Evolutionary conservation across 139 green algal genomes (phyloP).

Genomic region (Raphidocelis subcapitata): DNA sequence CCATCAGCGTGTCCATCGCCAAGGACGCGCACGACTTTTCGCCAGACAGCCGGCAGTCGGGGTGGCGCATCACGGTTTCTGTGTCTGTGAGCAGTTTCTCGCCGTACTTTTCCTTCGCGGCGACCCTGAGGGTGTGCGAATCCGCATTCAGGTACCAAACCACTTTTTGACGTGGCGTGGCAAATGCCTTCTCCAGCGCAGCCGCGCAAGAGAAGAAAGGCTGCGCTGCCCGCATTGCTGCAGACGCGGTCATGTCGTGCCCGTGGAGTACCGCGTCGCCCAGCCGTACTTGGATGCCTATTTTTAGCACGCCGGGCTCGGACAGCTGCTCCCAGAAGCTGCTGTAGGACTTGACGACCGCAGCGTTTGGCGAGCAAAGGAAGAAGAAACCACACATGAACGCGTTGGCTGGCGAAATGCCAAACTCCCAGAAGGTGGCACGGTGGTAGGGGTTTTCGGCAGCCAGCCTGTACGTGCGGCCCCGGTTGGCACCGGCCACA

Average conservation of each 20-base stretch:
- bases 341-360: neutral
- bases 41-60: neutral
- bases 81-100: slow-evolving; percentile 12
- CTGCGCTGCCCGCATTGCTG: neutral
- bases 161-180: slow-evolving; percentile 1
- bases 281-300: slow-evolving; percentile 21
- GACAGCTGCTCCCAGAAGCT: slow-evolving; percentile 6
- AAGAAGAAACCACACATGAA: slow-evolving; percentile 37
- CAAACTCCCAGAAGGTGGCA: slow-evolving; percentile 1
- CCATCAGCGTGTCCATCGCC: slow-evolving; percentile 1
- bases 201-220: slow-evolving; percentile 12
- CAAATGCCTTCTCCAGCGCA: neutral
- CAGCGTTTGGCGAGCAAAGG: slow-evolving; percentile 7
- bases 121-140: neutral
- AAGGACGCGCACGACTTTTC: neutral
- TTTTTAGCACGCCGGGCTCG: neutral
- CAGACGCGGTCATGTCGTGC: neutral
- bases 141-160: slow-evolving; percentile 24
- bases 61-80: neutral
- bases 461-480: neutral
- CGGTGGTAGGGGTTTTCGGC: slow-evolving; percentile 14
- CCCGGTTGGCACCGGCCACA: slow-evolving; percentile 2
- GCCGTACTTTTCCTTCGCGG: slow-evolving; percentile 8
- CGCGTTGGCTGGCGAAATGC: slow-evolving; percentile 1
- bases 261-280: neutral